Evolutionary conservation across 495 filamentous ascomycete genomes (phyloP), one percentile per base, ranked within the genome.

Genomic region (Letharia columbiana): DNA sequence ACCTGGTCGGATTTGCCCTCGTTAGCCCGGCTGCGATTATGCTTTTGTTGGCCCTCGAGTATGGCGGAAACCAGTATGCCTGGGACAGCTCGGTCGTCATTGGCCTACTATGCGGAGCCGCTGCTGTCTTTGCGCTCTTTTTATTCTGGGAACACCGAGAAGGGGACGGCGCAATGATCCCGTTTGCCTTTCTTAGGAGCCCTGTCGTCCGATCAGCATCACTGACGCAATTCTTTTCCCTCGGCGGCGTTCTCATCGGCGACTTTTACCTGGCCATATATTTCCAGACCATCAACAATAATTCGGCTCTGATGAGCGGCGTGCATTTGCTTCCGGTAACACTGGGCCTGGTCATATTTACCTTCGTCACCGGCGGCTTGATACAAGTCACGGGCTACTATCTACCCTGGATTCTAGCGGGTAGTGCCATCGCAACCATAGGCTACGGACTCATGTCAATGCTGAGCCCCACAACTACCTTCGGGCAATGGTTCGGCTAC

Each of bases 401-500:
- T 60, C 72, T 82, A 18, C 83, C 82, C 1, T 77, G 77, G 61
- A 73, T 72, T 23, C 63, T 84, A 13, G 49, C 61, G 39, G 63
- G 73, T 44, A 71, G 71, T 39, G 60, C 69, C 12, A 61, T 75
- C 20, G 69, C 66, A 58, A 60, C 77, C 13, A 71, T 86, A 57
- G 79, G 78, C 31, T 73, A 76, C 33, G 83, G 84, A 3, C 72
- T 87, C 50, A 69, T 84, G 40, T 79, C 81, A 37, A 83, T 80
- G 18, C 76, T 82, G 12, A 71, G 73, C 18, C 78, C 79, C 9
- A 57, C 67, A 8, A 85, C 82, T 33, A 58, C 73, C 5, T 68
- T 71, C 2, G 76, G 74, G n/a, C 80, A 75, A 58, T 86, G 83
- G 82, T 73, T 85, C 41, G 84, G 84, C 20, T 87, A 85, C 68